Conservation (phyloP, 352 stramenopile species). For the Globisporangium splendens region DNA sequence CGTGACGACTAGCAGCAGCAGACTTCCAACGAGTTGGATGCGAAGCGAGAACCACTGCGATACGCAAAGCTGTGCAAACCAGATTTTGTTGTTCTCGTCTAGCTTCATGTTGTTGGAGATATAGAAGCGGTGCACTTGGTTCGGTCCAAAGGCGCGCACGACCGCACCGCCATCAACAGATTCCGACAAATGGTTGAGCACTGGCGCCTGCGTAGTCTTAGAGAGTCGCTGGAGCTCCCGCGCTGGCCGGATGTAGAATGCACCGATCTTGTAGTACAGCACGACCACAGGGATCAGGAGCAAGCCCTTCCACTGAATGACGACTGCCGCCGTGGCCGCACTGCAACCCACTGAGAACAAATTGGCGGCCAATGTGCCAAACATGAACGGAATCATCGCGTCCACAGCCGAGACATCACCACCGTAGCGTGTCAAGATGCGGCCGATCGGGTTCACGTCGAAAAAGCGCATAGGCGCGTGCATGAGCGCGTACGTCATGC, state of each 20-base stretch:
- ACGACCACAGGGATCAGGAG: too few species aligned
- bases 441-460: slow-evolving; percentile 32
- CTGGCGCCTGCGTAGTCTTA: too few species aligned
- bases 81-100: slow-evolving; percentile 38
- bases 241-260: too few species aligned
- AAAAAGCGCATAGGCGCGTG: slow-evolving; percentile 46
- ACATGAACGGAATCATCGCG: background rate
- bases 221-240: too few species aligned
- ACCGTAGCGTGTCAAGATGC: slow-evolving; percentile 29
- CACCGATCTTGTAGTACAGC: too few species aligned
- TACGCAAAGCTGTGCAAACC: slow-evolving; percentile 32
- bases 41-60: slow-evolving; percentile 43
- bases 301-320: slow-evolving; percentile 31
- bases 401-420: slow-evolving; percentile 13
- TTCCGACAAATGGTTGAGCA: too few species aligned
- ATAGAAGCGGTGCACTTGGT: background rate
- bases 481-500: slow-evolving; percentile 23
- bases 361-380: slow-evolving; percentile 35
- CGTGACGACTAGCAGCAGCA: too few species aligned
- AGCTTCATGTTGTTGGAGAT: slow-evolving; percentile 28
- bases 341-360: slow-evolving; percentile 74
- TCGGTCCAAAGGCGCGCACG: too few species aligned
- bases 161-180: too few species aligned
- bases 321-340: slow-evolving; percentile 72
- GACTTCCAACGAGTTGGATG: too few species aligned